Base-by-base conservation (phyloP, 192 early-diverging fungal genomes). In the Podila epigama region DNA sequence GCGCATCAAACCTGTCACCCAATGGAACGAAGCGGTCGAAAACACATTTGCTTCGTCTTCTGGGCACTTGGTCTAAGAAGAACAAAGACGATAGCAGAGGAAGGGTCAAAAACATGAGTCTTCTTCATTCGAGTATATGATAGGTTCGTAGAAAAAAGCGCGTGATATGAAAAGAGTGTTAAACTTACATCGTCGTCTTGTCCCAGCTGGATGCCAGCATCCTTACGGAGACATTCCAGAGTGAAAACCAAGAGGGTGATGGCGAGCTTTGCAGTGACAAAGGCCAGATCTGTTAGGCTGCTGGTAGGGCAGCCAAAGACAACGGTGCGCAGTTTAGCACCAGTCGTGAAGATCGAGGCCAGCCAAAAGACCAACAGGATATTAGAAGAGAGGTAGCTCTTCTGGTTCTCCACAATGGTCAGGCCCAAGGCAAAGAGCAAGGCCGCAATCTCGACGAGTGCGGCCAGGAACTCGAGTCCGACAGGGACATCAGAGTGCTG, bases 1-100 rank as follows among this genome's bases (percentile, higher is more conserved):
- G 50, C 90, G 89, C 81, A 98, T 92, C 60, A 97, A 65, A 15
- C 89, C 87, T 50, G 91, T 90, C 88, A 99, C 92, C 97, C 97
- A 99, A 32, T 88, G 81, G 79, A 97, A 99, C 3, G 91, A 89
- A 1, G 95, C 66, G 13, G 84, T 85, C 32, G 91, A 92, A 65
- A 96, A 96, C 22, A 98, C 87, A 70, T 93, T 92, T 51, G 95
- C 89, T 12, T 80, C 86, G 22, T 89, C 89, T 67, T 97, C 96
- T 6, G 95, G 94, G 51, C 85, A 86, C 22, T 70, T 68, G 65
- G 82, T 42, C 78, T 79, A 63, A 28, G 20, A n/a, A 13, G 18
- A 60, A 40, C 8, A 3, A 27, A 60, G 36, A 6, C 29, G 18
- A 63, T 29, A 33, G 34, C 60, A 28, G n/a, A 51, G n/a, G 15